These are phyloP conservation scores for Penicillium argentinense DNA, from an alignment of 495 filamentous ascomycete species.

Conservation along the genomic window DNA sequence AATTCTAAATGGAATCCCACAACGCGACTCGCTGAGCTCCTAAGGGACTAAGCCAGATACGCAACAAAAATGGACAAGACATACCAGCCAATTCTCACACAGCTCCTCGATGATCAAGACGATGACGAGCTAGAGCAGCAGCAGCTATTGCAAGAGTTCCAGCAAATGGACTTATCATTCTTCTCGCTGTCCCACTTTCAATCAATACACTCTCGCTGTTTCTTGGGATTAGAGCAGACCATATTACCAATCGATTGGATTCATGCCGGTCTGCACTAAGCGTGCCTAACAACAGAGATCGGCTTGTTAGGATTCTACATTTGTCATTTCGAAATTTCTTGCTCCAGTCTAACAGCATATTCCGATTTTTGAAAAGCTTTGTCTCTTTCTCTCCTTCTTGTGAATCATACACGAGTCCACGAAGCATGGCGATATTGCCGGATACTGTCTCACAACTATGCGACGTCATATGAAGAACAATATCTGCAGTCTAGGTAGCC, in stretches of 20 bases:
- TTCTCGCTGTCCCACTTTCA: constrained; percentile 24
- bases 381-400: no score
- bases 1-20: constrained; percentile 14
- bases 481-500: constrained; percentile 35
- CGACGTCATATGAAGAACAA: constrained; percentile 28
- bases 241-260: constrained; percentile 8
- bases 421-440: not conserved
- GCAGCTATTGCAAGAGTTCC: constrained; percentile 16
- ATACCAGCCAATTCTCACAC: constrained; percentile 25
- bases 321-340: constrained; percentile 32
- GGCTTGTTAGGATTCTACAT: constrained; percentile 18
- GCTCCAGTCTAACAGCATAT: constrained; percentile 10
- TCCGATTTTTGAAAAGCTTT: constrained; percentile 28
- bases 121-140: not conserved
- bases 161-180: constrained; percentile 20
- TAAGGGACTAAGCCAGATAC: not conserved
- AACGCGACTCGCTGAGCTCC: constrained; percentile 6
- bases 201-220: constrained; percentile 15
- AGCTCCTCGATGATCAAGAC: constrained; percentile 11
- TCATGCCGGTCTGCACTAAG: constrained; percentile 23
- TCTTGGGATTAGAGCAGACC: not conserved
- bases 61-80: constrained; percentile 11
- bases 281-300: constrained; percentile 21
- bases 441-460: constrained; percentile 32
- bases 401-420: constrained; percentile 28